A percentile compares a stretch with the other conserved stretches of the same genome.
Evolutionary conservation across 148 eudicot species (phyloP).

Genomic region (Linanthus parryae): DNA sequence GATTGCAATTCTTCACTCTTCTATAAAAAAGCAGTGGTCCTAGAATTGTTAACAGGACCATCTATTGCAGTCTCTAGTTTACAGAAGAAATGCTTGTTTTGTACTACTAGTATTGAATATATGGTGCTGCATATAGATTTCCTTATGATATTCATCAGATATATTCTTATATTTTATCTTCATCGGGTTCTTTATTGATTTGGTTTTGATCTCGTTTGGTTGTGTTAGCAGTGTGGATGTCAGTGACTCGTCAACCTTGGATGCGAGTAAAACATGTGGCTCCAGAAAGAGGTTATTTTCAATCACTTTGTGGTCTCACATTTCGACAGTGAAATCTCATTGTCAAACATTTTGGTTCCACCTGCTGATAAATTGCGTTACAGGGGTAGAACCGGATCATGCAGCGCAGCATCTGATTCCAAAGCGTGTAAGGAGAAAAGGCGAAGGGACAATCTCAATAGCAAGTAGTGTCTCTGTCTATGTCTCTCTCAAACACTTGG

Average conservation of each 20-base stretch:
- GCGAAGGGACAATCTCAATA: slow-evolving; percentile 50
- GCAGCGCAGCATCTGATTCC: slow-evolving; percentile 17
- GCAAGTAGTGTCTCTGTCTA: slow-evolving; percentile 27
- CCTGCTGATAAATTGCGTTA: not conserved
- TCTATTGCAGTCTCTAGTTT: too few species aligned
- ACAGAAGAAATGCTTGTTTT: too few species aligned
- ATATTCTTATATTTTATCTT: too few species aligned
- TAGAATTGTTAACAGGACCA: too few species aligned
- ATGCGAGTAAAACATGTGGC: not conserved
- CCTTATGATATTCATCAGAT: too few species aligned
- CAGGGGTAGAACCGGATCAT: slow-evolving; percentile 36
- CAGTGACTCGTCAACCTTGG: not conserved
- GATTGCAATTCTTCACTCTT: too few species aligned
- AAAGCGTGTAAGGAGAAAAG: slow-evolving; percentile 60
- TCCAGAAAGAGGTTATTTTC: not conserved
- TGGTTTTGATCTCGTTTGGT: not conserved
- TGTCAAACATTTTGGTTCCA: not conserved
- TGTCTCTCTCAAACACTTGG: not conserved
- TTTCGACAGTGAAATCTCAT: not conserved
- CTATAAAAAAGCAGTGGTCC: too few species aligned
- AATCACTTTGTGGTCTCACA: not conserved
- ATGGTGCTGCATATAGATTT: too few species aligned
- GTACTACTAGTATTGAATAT: too few species aligned
- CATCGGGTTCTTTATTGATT: not conserved
- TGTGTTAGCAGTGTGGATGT: not conserved